phyloP scores from a whole-genome alignment of 2,329 filamentous ascomycete genomes.

The Ceratocystis huliohia region DNA sequence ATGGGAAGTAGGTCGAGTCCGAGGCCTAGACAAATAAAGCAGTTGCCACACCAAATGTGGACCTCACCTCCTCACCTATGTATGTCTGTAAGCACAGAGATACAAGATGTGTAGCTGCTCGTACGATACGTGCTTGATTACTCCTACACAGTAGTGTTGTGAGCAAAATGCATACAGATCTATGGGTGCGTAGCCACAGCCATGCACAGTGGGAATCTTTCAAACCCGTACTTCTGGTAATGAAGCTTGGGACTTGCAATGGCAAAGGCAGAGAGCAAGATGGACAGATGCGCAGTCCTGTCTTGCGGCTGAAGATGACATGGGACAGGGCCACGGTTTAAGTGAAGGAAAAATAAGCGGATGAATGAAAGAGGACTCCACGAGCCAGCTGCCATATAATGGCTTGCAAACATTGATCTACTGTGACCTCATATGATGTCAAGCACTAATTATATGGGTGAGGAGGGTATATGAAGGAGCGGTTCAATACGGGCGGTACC shows the following conservation, averaged over 20 bases:
- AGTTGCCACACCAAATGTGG: background rate
- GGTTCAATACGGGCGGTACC: background rate
- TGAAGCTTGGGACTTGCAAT: background rate
- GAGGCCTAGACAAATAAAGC: background rate
- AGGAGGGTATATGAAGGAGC: background rate
- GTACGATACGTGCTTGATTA: background rate
- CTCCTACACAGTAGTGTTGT: background rate
- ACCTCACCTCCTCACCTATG: no score
- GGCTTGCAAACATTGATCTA: background rate
- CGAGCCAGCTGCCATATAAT: background rate
- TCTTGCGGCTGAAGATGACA: background rate
- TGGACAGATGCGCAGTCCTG: background rate
- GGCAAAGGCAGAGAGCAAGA: background rate
- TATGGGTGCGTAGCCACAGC: background rate
- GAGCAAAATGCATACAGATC: background rate
- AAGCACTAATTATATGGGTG: background rate
- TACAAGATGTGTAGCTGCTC: background rate
- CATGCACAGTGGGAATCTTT: background rate
- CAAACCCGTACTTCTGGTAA: background rate
- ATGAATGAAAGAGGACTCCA: background rate
- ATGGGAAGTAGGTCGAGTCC: background rate
- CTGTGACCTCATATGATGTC: constrained; percentile 9
- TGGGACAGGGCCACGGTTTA: background rate
- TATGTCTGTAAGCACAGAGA: background rate
- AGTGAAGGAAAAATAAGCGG: background rate